These are phyloP conservation scores for Pseudonitzschia multiseries DNA, from an alignment of 108 stramenopile genomes.

Conservation along the genomic window DNA sequence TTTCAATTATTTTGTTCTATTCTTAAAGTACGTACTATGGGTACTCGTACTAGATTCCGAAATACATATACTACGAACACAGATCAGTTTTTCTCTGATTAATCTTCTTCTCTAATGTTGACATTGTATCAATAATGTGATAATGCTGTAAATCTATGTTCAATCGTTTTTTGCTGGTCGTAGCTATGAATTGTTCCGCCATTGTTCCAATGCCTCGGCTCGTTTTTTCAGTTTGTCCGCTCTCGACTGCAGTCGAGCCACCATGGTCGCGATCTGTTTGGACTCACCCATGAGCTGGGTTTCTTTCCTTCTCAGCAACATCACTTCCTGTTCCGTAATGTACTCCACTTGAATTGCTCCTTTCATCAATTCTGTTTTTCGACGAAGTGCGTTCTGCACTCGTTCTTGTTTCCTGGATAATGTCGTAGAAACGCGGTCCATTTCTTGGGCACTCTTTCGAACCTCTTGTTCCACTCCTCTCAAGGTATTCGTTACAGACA, in stretches of 20 bases:
- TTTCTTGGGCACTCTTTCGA: constrained; percentile 34
- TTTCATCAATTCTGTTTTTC: constrained; percentile 28
- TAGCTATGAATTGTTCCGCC: constrained; percentile 4
- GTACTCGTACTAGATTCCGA: too few relatives aligned
- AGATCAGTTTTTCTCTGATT: too few relatives aligned
- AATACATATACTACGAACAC: too few relatives aligned
- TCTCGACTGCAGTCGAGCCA: constrained; percentile 24
- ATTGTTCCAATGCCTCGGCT: constrained; percentile 32
- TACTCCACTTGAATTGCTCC: constrained; percentile 29
- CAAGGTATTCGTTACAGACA: constrained; percentile 14
- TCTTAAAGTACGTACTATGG: too few relatives aligned
- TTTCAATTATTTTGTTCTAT: too few relatives aligned
- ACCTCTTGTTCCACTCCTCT: constrained; percentile 24
- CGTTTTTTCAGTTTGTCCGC: constrained; percentile 33
- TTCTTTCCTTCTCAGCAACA: constrained; percentile 31
- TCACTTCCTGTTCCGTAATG: constrained; percentile 28
- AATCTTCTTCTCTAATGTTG: not conserved
- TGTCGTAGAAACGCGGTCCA: constrained; percentile 30
- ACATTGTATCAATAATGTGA: not conserved
- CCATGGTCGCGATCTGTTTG: constrained; percentile 32
- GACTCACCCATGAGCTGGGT: constrained; percentile 26
- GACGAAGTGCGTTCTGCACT: constrained; percentile 31
- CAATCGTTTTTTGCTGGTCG: not conserved
- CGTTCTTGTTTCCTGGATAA: constrained; percentile 32
- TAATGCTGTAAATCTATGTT: not conserved